Base-by-base conservation (phyloP, 139 green algal species). In the Asterochloris erici region DNA sequence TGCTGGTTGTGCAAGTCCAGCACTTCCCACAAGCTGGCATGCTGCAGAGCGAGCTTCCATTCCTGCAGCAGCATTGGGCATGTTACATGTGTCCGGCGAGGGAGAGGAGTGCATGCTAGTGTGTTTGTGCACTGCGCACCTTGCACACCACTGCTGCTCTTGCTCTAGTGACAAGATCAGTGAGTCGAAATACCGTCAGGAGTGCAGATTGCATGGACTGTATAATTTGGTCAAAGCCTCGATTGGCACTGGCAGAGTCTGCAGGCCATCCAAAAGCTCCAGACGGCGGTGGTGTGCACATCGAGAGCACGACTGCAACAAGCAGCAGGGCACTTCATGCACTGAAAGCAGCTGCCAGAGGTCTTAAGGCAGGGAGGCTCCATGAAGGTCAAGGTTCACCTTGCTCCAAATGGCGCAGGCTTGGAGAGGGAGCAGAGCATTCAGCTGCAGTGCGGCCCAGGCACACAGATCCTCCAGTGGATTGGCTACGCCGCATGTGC, bases 401-500 rank as follows among this genome's bases (percentile, higher is more conserved):
- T 80, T 13, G 76, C 76, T 24, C 76, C 76, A 21, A 69, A 70
- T 70, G 76, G 76, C 24, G 76, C 76, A 60, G 76, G 76, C 14
- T 61, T 80, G 17, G 76, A 80, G 12, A 80, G 69, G 24, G 76
- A 80, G 60, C 76, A 80, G 14, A 80, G 60, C 14, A 29, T 95
- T 14, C 86, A 93, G 61, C 81, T 95, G 9, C 87, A 90, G 54
- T 94, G 91, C 64, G 92, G 91, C 11, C 78, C 88, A 19, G 92
- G 92, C 4, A 87, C 94, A 60, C 93, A 96, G 63, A 93, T 96
- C 23, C 71, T 96, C 63, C 86, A 90, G 62, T 96, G 93, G 93
- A 84, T 96, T 24, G 93, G 84, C 16, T 90, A 91, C 73, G 84
- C 91, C 19, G 84, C 89, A 14, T 96, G 93, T 76, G 83, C 87